phyloP scores from a whole-genome alignment of 257 asterid genomes.

The Ligustrum vulgare region DNA sequence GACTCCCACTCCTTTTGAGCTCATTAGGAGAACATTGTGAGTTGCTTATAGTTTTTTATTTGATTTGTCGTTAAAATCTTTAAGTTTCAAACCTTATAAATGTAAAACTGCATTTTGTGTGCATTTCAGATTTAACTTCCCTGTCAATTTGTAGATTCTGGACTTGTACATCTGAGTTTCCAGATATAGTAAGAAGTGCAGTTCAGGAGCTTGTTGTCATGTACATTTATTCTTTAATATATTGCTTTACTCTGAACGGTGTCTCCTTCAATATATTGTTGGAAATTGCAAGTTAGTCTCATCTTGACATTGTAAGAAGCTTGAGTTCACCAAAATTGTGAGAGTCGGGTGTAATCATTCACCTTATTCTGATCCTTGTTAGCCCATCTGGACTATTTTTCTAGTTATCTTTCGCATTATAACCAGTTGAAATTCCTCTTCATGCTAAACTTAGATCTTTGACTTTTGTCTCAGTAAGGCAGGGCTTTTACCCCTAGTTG shows the following conservation, averaged over 20 bases:
- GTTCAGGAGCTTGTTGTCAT: neutral
- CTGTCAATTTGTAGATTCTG: neutral
- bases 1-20: too few relatives aligned
- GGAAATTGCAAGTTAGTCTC: neutral
- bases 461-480: constrained; percentile 54
- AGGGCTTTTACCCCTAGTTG: constrained; percentile 71
- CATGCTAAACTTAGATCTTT: constrained; percentile 12
- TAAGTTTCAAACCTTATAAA: too few relatives aligned
- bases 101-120: neutral
- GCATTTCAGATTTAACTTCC: neutral
- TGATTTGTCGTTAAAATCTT: too few relatives aligned
- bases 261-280: neutral
- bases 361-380: too few relatives aligned
- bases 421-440: neutral
- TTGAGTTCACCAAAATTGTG: neutral
- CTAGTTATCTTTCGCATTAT: neutral
- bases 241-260: constrained; percentile 17
- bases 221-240: too few relatives aligned
- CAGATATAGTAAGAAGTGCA: neutral
- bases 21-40: too few relatives aligned
- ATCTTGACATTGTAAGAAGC: neutral
- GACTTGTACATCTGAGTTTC: neutral
- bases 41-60: too few relatives aligned
- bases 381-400: neutral
- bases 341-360: neutral